phyloP scores from a whole-genome alignment of 257 asterid species.

The Fraxinus anomala region DNA sequence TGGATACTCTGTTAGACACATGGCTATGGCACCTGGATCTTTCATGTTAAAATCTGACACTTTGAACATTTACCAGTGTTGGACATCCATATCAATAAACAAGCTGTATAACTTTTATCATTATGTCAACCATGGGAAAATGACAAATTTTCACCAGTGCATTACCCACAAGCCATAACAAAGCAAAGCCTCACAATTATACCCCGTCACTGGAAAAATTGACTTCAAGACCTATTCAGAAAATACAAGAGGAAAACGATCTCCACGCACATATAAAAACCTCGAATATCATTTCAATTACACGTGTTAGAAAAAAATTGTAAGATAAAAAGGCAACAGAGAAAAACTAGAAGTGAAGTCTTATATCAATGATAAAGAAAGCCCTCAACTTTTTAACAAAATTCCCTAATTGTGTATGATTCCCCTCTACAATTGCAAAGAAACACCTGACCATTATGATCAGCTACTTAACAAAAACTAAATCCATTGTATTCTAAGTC shows the following conservation, averaged over 20 bases:
- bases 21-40: neutral
- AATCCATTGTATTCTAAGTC: slow-evolving; percentile 5
- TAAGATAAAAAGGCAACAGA: neutral
- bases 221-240: neutral
- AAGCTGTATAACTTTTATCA: neutral
- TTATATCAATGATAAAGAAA: slow-evolving; percentile 13
- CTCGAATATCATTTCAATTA: neutral
- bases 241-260: neutral
- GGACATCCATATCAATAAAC: neutral
- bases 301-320: neutral
- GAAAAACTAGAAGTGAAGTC: slow-evolving; percentile 4
- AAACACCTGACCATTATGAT: neutral
- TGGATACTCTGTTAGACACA: neutral
- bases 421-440: slow-evolving; percentile 4
- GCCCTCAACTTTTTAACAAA: slow-evolving; percentile 15
- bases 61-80: neutral
- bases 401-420: slow-evolving; percentile 13
- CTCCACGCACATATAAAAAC: neutral
- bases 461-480: slow-evolving; percentile 17
- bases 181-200: neutral
- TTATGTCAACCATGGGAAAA: neutral
- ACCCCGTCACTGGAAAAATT: neutral
- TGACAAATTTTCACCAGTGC: neutral
- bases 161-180: neutral
- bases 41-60: neutral